Evolutionary conservation across 305 asterid genomes (phyloP), one percentile per base, ranked within the genome.

Genomic region (Striga hermonthica): DNA sequence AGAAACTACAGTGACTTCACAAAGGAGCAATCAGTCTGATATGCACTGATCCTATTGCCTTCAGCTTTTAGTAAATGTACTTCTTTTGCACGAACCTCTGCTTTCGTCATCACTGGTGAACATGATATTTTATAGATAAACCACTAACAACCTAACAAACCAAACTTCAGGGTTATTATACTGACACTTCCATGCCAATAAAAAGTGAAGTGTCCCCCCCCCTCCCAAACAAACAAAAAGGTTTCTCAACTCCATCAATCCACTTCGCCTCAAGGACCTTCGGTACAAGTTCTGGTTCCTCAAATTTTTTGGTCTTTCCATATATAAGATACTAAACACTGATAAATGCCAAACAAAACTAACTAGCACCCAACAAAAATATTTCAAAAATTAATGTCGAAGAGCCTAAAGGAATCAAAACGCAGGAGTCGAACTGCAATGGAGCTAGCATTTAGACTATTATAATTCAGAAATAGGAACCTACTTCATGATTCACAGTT

Each of bases 401-500:
- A 64, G 7, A 7, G 10, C 52, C 35, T 68, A 52, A 41, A 44
- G 65, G 7, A 3, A 38, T 52, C 39, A 72, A 22, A 22, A 22
- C 2, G 31, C 31, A 0, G 31, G 31, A 22, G 31, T 22, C 31
- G 31, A 15, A 53, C 55, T 16, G 64, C 53, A 36, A 47, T 40
- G 49, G 56, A 39, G 64, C 64, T n/a, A 58, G 57, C 28, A 54
- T 44, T 58, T 43, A 56, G 60, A 43, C 45, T 12, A 56, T 55
- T 55, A 35, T 9, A 55, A 55, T 11, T 16, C 12, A 57, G 5
- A 10, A 57, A 36, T 57, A 35, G 3, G 38, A 57, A 11, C 49
- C 49, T 58, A 56, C 9, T 49, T 10, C 43, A 66, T 16, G 39
- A 10, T 57, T 57, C 37, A 49, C 37, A 35, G 38, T 44, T 5